Evolutionary conservation across 2,329 filamentous ascomycete species (phyloP).

Genomic region (Xylaria sp.): DNA sequence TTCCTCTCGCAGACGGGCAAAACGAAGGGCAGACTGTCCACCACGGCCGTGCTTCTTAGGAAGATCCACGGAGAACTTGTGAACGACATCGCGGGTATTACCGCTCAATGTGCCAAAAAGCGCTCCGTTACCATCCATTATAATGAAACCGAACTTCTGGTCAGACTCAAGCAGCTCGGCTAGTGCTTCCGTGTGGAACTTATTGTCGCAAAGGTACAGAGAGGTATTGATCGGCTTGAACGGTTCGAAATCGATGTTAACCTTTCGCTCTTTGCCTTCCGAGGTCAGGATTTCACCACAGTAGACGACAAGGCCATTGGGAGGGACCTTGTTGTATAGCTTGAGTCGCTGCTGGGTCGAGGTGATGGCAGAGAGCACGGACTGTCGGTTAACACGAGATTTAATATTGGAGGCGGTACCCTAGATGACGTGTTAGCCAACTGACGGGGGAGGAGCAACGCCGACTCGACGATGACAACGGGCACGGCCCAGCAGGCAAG

Average conservation of each 20-base stretch:
- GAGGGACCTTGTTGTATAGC: constrained; percentile 98
- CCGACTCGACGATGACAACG: neutral
- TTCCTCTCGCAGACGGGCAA: constrained; percentile 98
- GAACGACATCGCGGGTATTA: constrained; percentile 94
- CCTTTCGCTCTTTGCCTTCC: constrained; percentile 98
- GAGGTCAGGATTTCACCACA: constrained; percentile 99
- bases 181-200: constrained; percentile 97
- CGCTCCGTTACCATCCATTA: constrained; percentile 99
- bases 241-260: constrained; percentile 99
- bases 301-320: constrained; percentile 97
- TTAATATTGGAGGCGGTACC: constrained; percentile 99
- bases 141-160: constrained; percentile 99
- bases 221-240: constrained; percentile 99
- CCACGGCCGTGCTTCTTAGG: constrained; percentile 99
- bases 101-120: constrained; percentile 96
- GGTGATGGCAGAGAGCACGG: constrained; percentile 96
- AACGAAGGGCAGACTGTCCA: constrained; percentile 99
- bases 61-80: constrained; percentile 98
- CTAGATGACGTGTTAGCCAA: constrained; percentile 52
- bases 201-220: constrained; percentile 99
- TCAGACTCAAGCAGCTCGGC: constrained; percentile 97
- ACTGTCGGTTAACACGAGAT: constrained; percentile 97
- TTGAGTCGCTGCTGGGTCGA: constrained; percentile 99
- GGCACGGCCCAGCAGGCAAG: neutral
- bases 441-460: neutral